These are phyloP conservation scores for Sindora glabra DNA, from an alignment of 306 rosid genomes.

Conservation along the genomic window DNA sequence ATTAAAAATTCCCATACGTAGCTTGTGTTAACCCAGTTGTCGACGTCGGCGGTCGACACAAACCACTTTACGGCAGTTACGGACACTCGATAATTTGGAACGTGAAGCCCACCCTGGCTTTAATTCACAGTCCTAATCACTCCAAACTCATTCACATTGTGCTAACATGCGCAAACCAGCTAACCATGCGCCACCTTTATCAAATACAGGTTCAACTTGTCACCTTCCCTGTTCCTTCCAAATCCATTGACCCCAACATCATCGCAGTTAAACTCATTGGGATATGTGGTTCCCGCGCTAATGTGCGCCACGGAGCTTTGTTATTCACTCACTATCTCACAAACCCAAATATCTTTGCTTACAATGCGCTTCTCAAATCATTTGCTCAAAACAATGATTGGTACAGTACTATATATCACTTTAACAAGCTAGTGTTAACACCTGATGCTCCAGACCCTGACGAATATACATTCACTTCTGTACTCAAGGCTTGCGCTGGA, in stretches of 20 bases:
- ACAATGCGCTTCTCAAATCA: conserved; percentile 32
- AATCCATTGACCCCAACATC: conserved; percentile 29
- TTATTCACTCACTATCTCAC: conserved; percentile 18
- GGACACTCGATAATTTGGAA: neutral
- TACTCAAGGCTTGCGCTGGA: conserved; percentile 37
- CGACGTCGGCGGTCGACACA: neutral
- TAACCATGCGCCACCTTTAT: conserved; percentile 27
- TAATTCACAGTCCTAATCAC: conserved; percentile 24
- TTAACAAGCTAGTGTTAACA: conserved; percentile 6
- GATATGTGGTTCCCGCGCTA: conserved; percentile 14
- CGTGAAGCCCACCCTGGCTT: conserved; percentile 9
- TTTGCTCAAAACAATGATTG: conserved; percentile 34
- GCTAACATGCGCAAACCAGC: conserved; percentile 22
- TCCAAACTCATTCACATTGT: conserved; percentile 24
- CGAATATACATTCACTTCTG: conserved; percentile 33
- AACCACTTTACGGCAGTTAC: neutral
- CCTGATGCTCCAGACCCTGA: conserved; percentile 24
- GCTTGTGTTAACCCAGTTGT: neutral
- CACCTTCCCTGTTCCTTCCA: conserved; percentile 22
- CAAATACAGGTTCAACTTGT: conserved; percentile 24
- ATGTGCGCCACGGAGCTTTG: conserved; percentile 13
- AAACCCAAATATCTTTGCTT: conserved; percentile 17
- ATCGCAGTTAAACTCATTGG: conserved; percentile 30
- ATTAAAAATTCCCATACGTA: too few species aligned
- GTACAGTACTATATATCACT: conserved; percentile 13